Evolutionary conservation across 2,329 filamentous ascomycete genomes (phyloP).

Genomic region (Aspergillus quadricinctus): DNA sequence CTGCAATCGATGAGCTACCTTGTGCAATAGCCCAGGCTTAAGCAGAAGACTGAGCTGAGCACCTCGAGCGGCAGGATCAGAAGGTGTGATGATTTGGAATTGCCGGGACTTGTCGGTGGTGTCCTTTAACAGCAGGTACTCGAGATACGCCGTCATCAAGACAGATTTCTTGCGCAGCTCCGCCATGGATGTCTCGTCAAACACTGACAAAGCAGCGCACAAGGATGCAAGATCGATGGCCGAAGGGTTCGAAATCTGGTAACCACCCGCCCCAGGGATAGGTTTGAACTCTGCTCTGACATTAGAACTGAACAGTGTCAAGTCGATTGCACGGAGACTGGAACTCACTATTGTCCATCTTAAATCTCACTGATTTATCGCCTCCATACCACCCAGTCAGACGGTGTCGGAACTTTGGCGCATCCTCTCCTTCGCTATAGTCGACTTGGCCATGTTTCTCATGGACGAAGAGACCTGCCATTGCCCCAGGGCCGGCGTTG

Average conservation of each 20-base stretch:
- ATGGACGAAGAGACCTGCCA: conserved; percentile 76
- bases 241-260: conserved; percentile 74
- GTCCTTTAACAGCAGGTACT: conserved; percentile 54
- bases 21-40: conserved; percentile 65
- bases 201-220: conserved; percentile 66
- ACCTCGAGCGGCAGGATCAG: conserved; percentile 62
- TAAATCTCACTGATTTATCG: conserved; percentile 68
- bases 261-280: conserved; percentile 72
- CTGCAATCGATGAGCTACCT: conserved; percentile 60
- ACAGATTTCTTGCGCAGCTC: conserved; percentile 66
- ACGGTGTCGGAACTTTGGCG: conserved; percentile 57
- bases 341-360: conserved; percentile 64
- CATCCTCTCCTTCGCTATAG: conserved; percentile 37
- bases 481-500: conserved; percentile 75
- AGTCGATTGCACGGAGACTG: not conserved
- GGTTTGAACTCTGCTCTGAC: conserved; percentile 59
- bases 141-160: conserved; percentile 69
- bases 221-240: conserved; percentile 71
- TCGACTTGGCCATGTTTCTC: conserved; percentile 57
- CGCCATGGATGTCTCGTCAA: conserved; percentile 64
- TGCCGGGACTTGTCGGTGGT: conserved; percentile 33
- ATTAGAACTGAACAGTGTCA: not conserved
- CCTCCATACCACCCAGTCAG: conserved; percentile 82
- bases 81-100: conserved; percentile 65
- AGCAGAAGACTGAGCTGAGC: conserved; percentile 74